Evolutionary conservation across 257 asterid species (phyloP), one percentile per base, ranked within the genome.

Genomic region (Gentiana straminea): DNA sequence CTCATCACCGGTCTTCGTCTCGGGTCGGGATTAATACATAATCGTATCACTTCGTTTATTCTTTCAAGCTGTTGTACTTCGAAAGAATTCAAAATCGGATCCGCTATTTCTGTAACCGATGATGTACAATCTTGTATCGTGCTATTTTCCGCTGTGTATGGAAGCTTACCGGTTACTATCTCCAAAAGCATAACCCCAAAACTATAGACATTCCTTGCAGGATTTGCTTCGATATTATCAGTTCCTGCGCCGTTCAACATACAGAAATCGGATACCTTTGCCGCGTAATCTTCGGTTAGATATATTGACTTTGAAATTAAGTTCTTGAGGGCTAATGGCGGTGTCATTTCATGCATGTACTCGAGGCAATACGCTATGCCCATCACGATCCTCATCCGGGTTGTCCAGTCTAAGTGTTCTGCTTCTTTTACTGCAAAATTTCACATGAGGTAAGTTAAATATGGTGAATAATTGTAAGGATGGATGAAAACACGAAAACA

Each of bases 351-450:
- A 68, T 92, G 95, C 88, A 89, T 78, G 77, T 81, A 77, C 53
- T 78, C 83, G n/a, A 88, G 91, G 74, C 97, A 92, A 72, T 88
- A 92, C 2, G 91, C 83, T 48, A 76, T 69, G 57, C 97, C 99
- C 95, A 88, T 92, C 15, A 79, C 80, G 38, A 92, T 77, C 62
- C 99, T 77, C 82, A 88, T 47, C 34, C 99, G 75, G 77, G 50
- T 74, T 5, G 62, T 58, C 97, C 97, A 92, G 61, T 81, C 82
- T 79, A 92, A 81, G 76, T 77, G 95, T 35, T 85, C 99, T 2
- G 94, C 79, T 80, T 92, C 95, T 77, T 66, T 85, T 66, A 83
- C 97, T 84, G 79, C 70, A 67, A 35, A 57, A 58, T 59, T 13
- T 33, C 63, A 15, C 45, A 41, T 5, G 52, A 50, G 50, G 24